Conservation (phyloP, 1,284 basidiomycete species). For the Ustanciosporium gigantosporum region DNA sequence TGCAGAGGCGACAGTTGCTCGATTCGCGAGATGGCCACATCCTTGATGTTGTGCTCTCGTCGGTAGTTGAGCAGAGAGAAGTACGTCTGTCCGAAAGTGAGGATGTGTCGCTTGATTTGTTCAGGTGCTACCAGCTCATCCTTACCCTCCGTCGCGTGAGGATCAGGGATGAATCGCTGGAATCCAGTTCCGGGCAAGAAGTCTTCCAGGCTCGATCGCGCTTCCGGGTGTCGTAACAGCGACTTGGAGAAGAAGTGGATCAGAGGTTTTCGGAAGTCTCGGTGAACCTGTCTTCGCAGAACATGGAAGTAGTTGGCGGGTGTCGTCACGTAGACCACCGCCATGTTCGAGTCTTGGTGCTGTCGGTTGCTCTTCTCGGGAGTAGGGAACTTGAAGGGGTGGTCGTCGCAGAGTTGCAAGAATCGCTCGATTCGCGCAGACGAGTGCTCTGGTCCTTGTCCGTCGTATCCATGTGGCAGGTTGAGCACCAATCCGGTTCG, state of each 20-base stretch:
- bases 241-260: slow-evolving; percentile 96
- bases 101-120: slow-evolving; percentile 85
- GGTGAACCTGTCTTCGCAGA: slow-evolving; percentile 60
- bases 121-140: slow-evolving; percentile 75
- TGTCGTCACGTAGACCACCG: slow-evolving; percentile 87
- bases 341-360: slow-evolving; percentile 99
- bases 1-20: slow-evolving; percentile 97
- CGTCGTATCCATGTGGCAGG: slow-evolving; percentile 91
- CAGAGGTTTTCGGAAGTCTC: slow-evolving; percentile 60
- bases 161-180: slow-evolving; percentile 88
- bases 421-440: slow-evolving; percentile 94
- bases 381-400: slow-evolving; percentile 87
- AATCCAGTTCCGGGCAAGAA: slow-evolving; percentile 87
- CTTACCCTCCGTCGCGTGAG: slow-evolving; percentile 68
- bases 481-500: slow-evolving; percentile 88
- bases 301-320: slow-evolving; percentile 62
- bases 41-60: slow-evolving; percentile 67
- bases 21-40: slow-evolving; percentile 88
- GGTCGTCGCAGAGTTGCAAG: slow-evolving; percentile 96
- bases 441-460: slow-evolving; percentile 98
- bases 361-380: slow-evolving; percentile 88
- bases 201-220: slow-evolving; percentile 82
- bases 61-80: slow-evolving; percentile 72
- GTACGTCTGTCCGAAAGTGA: slow-evolving; percentile 84
- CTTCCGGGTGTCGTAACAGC: slow-evolving; percentile 87